Evolutionary conservation across 495 filamentous ascomycete species (phyloP), one percentile per base, ranked within the genome.

Genomic region (Podospora comata): DNA sequence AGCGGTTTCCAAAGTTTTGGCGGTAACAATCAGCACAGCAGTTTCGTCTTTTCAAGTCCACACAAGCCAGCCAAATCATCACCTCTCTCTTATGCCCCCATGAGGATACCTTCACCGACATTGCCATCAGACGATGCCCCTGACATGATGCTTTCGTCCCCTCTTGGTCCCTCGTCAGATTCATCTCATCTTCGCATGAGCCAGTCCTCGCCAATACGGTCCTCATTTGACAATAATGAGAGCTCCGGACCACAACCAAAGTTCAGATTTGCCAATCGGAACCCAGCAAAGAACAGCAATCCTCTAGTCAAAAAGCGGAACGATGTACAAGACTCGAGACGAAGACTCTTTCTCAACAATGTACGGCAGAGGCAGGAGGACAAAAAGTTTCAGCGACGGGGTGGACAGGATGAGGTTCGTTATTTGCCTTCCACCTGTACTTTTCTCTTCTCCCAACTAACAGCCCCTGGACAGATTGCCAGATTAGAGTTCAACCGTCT

Each of bases 341-440:
- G 89, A 53, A 81, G 84, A 9, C 71, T 91, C 64, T 99, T 96
- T 71, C 78, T 97, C 32, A 87, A 90, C 71, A 91, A 89, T 63
- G 89, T 97, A n/a, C 82, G 87, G 72, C 86, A 88, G 69, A 84
- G 86, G 53, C 82, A 89, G 3, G 91, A 96, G 7, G 87, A 92
- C 16, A 82, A 78, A 73, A 73, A 84, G 76, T 87, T 89, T 85
- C 76, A 89, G 77, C 67, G 86, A 77, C 82, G 92, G 79, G 86
- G 87, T 54, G 81, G 92, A 2, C 90, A 92, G 59, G 92, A 97
- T 67, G 90, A 96, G 84, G 88, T 96, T 81, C 30, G 79, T 74
- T 59, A 20, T 32, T 53, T 53, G 1, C 13, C 20, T 65, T 20
- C 3, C 5, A 34, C 18, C n/a, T 5, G 4, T 32, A 32, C 30